phyloP scores from a whole-genome alignment of 495 filamentous ascomycete genomes.

The Apiosordaria backusii region DNA sequence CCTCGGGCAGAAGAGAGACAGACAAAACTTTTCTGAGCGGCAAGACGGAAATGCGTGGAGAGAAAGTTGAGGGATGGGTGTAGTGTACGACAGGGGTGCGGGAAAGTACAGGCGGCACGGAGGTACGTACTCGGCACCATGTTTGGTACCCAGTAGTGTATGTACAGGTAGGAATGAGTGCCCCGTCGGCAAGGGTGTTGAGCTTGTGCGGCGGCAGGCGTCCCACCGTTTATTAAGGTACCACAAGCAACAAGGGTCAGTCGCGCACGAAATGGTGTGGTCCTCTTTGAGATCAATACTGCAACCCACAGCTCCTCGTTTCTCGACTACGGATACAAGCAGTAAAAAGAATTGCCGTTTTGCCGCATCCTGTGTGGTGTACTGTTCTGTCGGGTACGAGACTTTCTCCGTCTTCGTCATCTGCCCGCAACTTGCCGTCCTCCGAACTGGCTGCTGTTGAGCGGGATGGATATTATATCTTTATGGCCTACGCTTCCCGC shows the following conservation, averaged over 20 bases:
- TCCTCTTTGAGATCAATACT: slow-evolving; percentile 20
- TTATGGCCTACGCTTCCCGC: slow-evolving; percentile 19
- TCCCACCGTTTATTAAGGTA: slow-evolving; percentile 5
- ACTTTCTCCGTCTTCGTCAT: neutral
- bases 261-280: slow-evolving; percentile 5
- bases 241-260: neutral
- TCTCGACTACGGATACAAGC: neutral
- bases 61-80: neutral
- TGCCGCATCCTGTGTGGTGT: neutral
- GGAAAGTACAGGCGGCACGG: slow-evolving; percentile 26
- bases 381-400: neutral
- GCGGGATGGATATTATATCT: slow-evolving; percentile 18
- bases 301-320: slow-evolving; percentile 14
- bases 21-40: neutral
- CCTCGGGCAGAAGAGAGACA: neutral
- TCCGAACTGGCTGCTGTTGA: neutral
- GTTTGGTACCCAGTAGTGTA: neutral
- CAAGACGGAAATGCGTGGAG: slow-evolving; percentile 11
- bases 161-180: slow-evolving; percentile 7
- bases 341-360: slow-evolving; percentile 15
- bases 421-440: no score
- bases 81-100: slow-evolving; percentile 8
- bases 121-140: slow-evolving; percentile 18
- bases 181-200: slow-evolving; percentile 15
- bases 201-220: slow-evolving; percentile 9